phyloP scores from a whole-genome alignment of 805 yeast species.

The Sugiyamaella chiloensis region DNA sequence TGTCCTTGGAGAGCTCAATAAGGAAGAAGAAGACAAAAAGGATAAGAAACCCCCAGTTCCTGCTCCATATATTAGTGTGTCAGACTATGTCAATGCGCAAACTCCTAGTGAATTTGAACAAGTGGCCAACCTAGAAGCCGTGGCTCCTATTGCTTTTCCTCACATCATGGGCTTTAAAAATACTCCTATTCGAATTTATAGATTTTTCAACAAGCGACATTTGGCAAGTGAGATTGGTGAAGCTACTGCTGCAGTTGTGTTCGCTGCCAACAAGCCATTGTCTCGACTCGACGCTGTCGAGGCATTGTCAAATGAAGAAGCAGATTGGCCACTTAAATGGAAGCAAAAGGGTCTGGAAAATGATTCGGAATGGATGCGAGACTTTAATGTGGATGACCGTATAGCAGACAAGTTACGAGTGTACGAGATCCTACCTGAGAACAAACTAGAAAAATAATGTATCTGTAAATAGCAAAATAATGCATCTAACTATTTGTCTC shows the following conservation, averaged over 20 bases:
- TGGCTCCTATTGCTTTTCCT: slow-evolving; percentile 71
- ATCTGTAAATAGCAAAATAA: background rate
- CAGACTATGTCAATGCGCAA: slow-evolving; percentile 51
- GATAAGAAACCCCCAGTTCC: slow-evolving; percentile 47
- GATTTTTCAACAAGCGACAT: slow-evolving; percentile 73
- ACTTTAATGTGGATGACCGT: slow-evolving; percentile 65
- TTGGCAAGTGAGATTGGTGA: slow-evolving; percentile 64
- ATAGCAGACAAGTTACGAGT: slow-evolving; percentile 47
- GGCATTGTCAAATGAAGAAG: slow-evolving; percentile 60
- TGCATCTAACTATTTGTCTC: too few species aligned
- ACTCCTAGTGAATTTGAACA: slow-evolving; percentile 62
- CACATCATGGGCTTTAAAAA: slow-evolving; percentile 74
- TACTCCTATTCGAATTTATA: slow-evolving; percentile 69
- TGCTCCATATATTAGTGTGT: slow-evolving; percentile 59
- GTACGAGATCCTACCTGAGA: slow-evolving; percentile 22
- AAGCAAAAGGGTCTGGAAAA: slow-evolving; percentile 68
- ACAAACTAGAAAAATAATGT: slow-evolving; percentile 1
- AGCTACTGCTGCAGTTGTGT: slow-evolving; percentile 51
- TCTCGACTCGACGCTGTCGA: slow-evolving; percentile 40
- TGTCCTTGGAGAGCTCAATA: slow-evolving; percentile 11
- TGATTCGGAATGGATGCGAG: slow-evolving; percentile 85
- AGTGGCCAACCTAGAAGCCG: slow-evolving; percentile 47
- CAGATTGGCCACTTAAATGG: slow-evolving; percentile 86
- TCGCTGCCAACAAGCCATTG: slow-evolving; percentile 55
- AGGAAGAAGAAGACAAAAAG: slow-evolving; percentile 23